Conservation (phyloP, 192 early-diverging fungal genomes). For the Coemansia sp. region DNA sequence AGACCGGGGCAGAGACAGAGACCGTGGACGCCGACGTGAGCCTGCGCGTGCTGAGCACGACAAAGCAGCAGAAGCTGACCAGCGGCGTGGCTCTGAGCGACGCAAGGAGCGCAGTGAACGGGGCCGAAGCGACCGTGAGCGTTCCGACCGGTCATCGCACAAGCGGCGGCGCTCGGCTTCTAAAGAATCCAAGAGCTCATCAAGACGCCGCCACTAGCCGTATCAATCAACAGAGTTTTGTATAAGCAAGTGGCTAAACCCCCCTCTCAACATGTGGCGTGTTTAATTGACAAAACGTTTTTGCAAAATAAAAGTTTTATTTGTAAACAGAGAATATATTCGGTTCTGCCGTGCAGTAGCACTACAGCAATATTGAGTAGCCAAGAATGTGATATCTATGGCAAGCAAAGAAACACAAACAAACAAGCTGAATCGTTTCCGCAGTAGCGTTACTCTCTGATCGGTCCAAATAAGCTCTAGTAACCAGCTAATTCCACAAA, state of each 20-base stretch:
- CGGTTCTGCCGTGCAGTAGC: background rate
- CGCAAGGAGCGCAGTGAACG: slow-evolving; percentile 32
- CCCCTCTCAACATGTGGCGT: background rate
- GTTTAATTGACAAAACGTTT: slow-evolving; percentile 7
- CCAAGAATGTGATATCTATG: background rate
- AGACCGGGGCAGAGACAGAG: slow-evolving; percentile 9
- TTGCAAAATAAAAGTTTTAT: background rate
- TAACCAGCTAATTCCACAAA: no score
- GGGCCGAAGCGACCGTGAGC: slow-evolving; percentile 19
- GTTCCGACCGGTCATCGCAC: slow-evolving; percentile 19
- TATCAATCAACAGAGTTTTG: background rate
- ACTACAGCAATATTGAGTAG: background rate
- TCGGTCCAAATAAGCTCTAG: no score
- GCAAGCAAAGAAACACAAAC: background rate
- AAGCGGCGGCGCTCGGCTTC: slow-evolving; percentile 50
- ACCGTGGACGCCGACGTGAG: slow-evolving; percentile 15
- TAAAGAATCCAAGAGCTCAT: slow-evolving; percentile 29
- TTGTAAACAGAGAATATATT: background rate
- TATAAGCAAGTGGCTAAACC: background rate
- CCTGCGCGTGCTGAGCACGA: slow-evolving; percentile 17
- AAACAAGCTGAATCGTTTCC: background rate
- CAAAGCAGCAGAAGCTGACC: slow-evolving; percentile 6
- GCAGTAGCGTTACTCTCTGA: no score
- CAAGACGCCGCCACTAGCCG: slow-evolving; percentile 40
- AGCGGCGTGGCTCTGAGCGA: slow-evolving; percentile 23